These are phyloP conservation scores for Solanum pennellii DNA, from an alignment of 257 asterid genomes.

Conservation along the genomic window DNA sequence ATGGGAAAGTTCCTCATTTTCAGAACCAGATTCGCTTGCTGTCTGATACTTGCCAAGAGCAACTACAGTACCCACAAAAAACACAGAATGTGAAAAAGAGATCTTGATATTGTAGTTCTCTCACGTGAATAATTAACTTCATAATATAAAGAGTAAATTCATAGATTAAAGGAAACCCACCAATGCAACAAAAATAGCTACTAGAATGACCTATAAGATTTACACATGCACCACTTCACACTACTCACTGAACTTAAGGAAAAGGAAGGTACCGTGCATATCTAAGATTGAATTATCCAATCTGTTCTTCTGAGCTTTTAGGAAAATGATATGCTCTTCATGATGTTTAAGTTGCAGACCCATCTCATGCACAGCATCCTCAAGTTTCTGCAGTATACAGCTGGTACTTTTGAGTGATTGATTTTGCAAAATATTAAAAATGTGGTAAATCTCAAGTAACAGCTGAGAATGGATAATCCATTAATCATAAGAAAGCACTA, in stretches of 20 bases:
- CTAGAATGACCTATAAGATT: neutral
- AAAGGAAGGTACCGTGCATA: constrained; percentile 36
- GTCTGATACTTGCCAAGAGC: constrained; percentile 47
- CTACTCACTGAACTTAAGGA: neutral
- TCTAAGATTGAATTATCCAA: constrained; percentile 57
- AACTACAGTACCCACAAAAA: constrained; percentile 19
- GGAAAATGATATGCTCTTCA: constrained; percentile 44
- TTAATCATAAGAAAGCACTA: neutral
- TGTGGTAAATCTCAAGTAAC: neutral
- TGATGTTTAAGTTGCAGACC: constrained; percentile 61
- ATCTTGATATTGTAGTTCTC: neutral
- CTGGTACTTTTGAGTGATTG: neutral
- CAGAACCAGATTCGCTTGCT: constrained; percentile 10
- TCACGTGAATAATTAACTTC: neutral
- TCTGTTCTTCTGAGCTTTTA: constrained; percentile 27
- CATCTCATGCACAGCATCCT: constrained; percentile 48
- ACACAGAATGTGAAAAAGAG: neutral
- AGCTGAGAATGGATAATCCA: neutral
- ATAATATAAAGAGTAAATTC: neutral
- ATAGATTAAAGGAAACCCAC: neutral
- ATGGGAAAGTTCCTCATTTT: constrained; percentile 15
- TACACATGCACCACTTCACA: neutral
- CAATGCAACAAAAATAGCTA: neutral
- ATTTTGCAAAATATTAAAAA: neutral
- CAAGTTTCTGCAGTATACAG: constrained; percentile 45